Evolutionary conservation across 1,139 yeast genomes (phyloP), one percentile per base, ranked within the genome.

Genomic region (Pneumocystis jirovecii): DNA sequence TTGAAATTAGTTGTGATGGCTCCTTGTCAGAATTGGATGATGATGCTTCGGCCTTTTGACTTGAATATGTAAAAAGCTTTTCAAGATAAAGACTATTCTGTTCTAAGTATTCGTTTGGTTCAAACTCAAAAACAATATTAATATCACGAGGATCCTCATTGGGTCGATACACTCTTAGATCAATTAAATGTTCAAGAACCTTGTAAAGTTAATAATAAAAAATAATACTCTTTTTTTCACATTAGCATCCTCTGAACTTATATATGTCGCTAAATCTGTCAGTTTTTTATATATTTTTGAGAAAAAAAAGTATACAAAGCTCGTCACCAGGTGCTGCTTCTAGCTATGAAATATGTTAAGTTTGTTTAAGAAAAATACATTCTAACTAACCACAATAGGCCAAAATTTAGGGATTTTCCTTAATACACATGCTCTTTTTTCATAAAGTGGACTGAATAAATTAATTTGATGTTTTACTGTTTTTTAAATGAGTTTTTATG

Each of bases 401-500:
- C 80, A 78, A 68, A 78, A 78, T 61, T 70, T 68, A 29, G 76
- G 75, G n/a, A 76, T 70, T n/a, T 68, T 65, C 59, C 65, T 66
- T 44, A 75, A 69, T 21, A 70, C 64, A 19, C 66, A 72, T 17
- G 77, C 73, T 6, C 80, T 73, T 62, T 71, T 71, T 5, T 70
- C 74, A 64, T 74, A 76, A 37, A 74, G 70, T 0, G 80, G 79
- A 60, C 68, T 68, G 50, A 76, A 69, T 59, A 73, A 69, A 68
- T 71, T 66, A 39, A 61, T 62, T 25, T 68, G 70, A 50, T 50
- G n/a, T 50, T 25, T 50, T 25, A 50, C 57, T 50, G 12, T 50
- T 50, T 25, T 44, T 25, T 2, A 50, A 25, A 12, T 50, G 7
- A 50, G n/a, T 50, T 12, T 45, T 25, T 25, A 6, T 25, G 5